Base-by-base conservation (phyloP, 2,329 filamentous ascomycete species). In the Venturia carpophila region DNA sequence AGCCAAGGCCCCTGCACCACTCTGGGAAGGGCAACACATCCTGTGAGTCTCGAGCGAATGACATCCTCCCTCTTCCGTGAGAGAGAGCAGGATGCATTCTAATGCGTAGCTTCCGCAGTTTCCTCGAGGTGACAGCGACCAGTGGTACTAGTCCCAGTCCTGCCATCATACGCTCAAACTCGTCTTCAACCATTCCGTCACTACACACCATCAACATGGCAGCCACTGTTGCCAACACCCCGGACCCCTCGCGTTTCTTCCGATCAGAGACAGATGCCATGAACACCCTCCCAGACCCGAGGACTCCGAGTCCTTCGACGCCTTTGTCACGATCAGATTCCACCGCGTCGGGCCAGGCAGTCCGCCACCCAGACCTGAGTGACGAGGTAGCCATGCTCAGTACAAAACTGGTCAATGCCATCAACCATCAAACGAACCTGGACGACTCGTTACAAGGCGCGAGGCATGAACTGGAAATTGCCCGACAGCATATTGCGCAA, bases 331-430 rank as follows among this genome's bases (percentile, higher is more conserved):
- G 71, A 71, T 73, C 71, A 73, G 75, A 69, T 78, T 78, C 73
- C 63, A 71, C 74, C 7, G 69, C 75, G 34, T 71, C 73, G 7
- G 69, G 72, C 9, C 77, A 77, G 68, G 52, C 52, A 15, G 47
- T 27, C 52, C 52, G 30, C 10, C 82, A 86, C 69, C 84, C 83
- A 24, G 85, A 88, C 70, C 73, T 88, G 55, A 87, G 83, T 73
- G 81, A 82, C 69, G 94, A 97, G 76, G 91, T 99, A 37, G 90
- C 93, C 9, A 87, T 90, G 7, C 81, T 99, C 41, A 97, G 92
- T 77, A 93, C 92, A 61, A 99, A 99, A 76, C 86, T 99, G 68
- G 93, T 99, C 71, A 93, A 94, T 73, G 93, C 94, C 56, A 97
- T 99, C 77, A 99, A 99, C 74, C 89, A 96, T 75, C 92, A 97